These are phyloP conservation scores for Blastobotrys americana DNA, from an alignment of 805 yeast genomes.

Conservation along the genomic window DNA sequence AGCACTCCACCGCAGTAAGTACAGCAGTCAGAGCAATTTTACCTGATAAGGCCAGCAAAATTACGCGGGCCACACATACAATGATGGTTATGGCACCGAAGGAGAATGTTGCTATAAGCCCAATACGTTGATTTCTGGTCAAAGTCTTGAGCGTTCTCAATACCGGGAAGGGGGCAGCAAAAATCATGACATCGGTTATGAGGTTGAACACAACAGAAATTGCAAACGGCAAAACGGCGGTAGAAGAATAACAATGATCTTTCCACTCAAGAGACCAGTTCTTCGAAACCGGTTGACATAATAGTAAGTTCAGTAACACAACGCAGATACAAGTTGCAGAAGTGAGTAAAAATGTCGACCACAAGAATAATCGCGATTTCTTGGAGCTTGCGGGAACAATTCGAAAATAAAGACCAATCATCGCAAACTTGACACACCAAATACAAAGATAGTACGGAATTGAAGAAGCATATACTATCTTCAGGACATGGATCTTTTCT, in stretches of 20 bases:
- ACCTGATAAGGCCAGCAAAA: conserved; percentile 18
- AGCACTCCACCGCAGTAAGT: conserved; percentile 23
- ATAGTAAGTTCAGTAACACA: conserved; percentile 17
- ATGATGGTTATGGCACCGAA: conserved; percentile 22
- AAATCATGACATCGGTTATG: conserved; percentile 20
- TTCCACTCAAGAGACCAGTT: conserved; percentile 20
- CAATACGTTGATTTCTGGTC: conserved; percentile 16
- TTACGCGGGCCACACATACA: conserved; percentile 21
- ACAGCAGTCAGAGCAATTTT: conserved; percentile 19
- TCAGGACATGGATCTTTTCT: conserved; percentile 15
- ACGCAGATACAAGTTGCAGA: conserved; percentile 13
- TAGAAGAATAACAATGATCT: conserved; percentile 21
- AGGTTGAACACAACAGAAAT: conserved; percentile 21
- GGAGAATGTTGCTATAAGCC: conserved; percentile 23
- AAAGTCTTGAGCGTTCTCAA: conserved; percentile 15
- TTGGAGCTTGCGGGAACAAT: conserved; percentile 20
- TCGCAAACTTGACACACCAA: conserved; percentile 23
- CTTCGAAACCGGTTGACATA: conserved; percentile 22
- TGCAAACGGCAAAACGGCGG: conserved; percentile 21
- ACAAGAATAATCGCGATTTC: conserved; percentile 17
- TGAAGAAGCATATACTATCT: conserved; percentile 23
- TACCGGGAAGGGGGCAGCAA: conserved; percentile 23
- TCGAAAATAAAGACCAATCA: conserved; percentile 23
- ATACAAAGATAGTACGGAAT: conserved; percentile 22
- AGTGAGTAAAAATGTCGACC: conserved; percentile 13